A percentile compares a stretch with the other conserved stretches of the same genome.
These are phyloP conservation scores for Agaricales sp. DNA, from an alignment of 1,284 basidiomycete species.

Conservation along the genomic window DNA sequence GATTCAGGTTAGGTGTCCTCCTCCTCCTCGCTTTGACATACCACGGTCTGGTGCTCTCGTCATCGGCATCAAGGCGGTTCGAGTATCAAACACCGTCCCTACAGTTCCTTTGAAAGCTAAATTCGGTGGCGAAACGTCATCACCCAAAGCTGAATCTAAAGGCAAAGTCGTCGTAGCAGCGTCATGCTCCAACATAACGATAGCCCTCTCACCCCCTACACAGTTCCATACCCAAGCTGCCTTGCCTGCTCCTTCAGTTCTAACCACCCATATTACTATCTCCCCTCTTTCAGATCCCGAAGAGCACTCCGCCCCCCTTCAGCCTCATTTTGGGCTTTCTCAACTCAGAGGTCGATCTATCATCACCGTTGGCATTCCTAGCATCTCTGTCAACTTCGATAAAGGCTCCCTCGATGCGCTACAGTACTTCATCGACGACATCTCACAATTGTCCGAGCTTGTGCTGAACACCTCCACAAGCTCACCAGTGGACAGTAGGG, in stretches of 20 bases:
- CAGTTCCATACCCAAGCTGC: neutral
- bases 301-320: neutral
- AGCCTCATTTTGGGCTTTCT: neutral
- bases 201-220: conserved; percentile 14
- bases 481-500: conserved; percentile 30
- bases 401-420: conserved; percentile 64
- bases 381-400: conserved; percentile 48
- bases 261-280: neutral
- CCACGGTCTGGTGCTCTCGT: conserved; percentile 58
- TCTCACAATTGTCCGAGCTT: conserved; percentile 55
- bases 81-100: conserved; percentile 24
- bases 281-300: neutral
- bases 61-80: conserved; percentile 52
- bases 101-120: conserved; percentile 21
- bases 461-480: conserved; percentile 17
- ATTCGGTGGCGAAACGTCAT: conserved; percentile 31
- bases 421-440: conserved; percentile 81
- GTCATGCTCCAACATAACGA: conserved; percentile 33
- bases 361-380: conserved; percentile 38
- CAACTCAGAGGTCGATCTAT: neutral
- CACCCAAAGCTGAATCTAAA: conserved; percentile 10
- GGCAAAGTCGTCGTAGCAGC: conserved; percentile 23
- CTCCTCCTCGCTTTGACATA: conserved; percentile 23
- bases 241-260: neutral
- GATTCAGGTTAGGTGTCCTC: conserved; percentile 46